Evolutionary conservation across 2,329 filamentous ascomycete genomes (phyloP), one percentile per base, ranked within the genome.

Genomic region (Didymella arachidicola): DNA sequence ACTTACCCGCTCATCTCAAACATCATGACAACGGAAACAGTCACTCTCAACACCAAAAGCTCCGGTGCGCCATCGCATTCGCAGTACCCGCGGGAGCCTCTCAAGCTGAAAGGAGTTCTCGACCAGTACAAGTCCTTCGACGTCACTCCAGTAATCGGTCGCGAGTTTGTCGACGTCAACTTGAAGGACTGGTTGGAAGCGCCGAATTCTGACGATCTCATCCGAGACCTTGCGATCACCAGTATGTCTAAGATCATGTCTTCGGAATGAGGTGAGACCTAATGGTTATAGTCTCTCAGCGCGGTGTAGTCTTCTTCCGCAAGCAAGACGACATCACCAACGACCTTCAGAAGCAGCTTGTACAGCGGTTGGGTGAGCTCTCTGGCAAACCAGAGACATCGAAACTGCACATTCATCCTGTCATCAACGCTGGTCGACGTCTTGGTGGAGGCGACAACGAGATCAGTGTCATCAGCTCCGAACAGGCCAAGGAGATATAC

Each of bases 131-230:
- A 86, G 60, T 79, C 79, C 2, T 85, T 87, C 55, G 87, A 89
- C 27, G 78, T 84, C 2, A 89, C 87, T 0, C 87, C 87, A 0
- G 76, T 83, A 45, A 88, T 89, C 57, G 87, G 87, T 12, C 81
- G 81, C 2, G 87, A 89, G 66, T 90, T 83, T 59, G 77, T 81
- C 38, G 81, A 82, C 38, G 73, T 83, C 26, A 84, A 87, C 59
- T 76, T 90, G 1, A 83, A 82, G 7, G 86, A 91, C 22, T 87
- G 90, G 55, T 79, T 91, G 10, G 78, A 85, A 30, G 84, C 85
- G 0, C 80, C 84, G 0, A 88, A 90, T 67, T 82, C 86, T 0
- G 87, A 91, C 53, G 85, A 87, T 38, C 74, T 89, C 22, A 69
- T 91, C 18, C 81, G 86, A 0, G 89, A 91, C 63, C 79, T 91